Conservation (phyloP, 306 rosid species). For the Quercus robur region DNA sequence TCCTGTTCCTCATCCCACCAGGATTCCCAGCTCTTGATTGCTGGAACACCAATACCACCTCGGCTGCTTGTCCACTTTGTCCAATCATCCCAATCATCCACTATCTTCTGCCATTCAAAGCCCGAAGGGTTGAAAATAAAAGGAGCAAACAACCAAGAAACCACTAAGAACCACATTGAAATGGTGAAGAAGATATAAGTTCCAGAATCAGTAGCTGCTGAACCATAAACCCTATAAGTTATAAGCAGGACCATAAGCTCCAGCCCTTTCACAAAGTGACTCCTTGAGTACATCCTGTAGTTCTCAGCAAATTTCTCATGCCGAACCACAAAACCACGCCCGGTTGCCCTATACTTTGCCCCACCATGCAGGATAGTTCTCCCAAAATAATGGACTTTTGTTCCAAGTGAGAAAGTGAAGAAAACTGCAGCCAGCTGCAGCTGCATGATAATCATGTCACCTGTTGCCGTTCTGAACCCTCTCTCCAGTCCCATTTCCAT, state of each 20-base stretch:
- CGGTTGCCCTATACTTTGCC: constrained; percentile 96
- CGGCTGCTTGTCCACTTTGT: constrained; percentile 79
- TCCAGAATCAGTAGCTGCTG: constrained; percentile 42
- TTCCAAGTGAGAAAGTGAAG: constrained; percentile 92
- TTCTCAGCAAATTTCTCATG: constrained; percentile 95
- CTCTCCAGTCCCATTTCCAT: constrained; percentile 99
- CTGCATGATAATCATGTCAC: constrained; percentile 84
- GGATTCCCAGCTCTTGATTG: constrained; percentile 96
- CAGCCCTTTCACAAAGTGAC: constrained; percentile 88
- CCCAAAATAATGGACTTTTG: constrained; percentile 87
- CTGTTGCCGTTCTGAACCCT: constrained; percentile 85
- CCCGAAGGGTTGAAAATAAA: constrained; percentile 97
- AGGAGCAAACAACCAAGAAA: constrained; percentile 81
- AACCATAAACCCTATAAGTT: constrained; percentile 64
- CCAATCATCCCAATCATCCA: constrained; percentile 99
- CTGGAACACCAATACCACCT: constrained; percentile 94
- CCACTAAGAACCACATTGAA: constrained; percentile 94
- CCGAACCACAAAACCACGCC: constrained; percentile 97
- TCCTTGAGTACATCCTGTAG: constrained; percentile 93
- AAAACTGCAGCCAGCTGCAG: constrained; percentile 93
- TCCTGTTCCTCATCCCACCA: constrained; percentile 99
- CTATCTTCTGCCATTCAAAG: constrained; percentile 99
- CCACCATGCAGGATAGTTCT: constrained; percentile 96
- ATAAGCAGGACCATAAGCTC: constrained; percentile 76
- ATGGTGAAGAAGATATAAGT: constrained; percentile 44